Base-by-base conservation (phyloP, 371 early-diverging fungal species). In the Mucor plumbeus region DNA sequence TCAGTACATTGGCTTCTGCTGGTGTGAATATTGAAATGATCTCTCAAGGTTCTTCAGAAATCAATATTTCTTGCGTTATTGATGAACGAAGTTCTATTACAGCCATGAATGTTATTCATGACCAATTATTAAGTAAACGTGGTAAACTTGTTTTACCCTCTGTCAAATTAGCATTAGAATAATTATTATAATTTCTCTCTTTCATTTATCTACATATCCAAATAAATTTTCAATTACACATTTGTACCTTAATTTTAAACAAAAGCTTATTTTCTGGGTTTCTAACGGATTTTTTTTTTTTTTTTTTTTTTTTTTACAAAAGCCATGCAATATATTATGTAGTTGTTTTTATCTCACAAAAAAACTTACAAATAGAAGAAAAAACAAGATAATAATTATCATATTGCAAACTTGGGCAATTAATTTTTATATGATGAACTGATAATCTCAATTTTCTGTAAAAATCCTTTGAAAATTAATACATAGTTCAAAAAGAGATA, bases 21-120 rank as follows among this genome's bases (percentile, higher is more conserved):
- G 85, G 89, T 61, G 92, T 98, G 71, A 99, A 97, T 74, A 96
- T 99, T 66, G 98, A 98, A 78, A 99, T 98, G 96, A 97, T 98
- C 68, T 95, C 95, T 10, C 98, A 98, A 81, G 98, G 99, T 47
- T 93, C 97, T 13, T 91, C 91, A 3, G 98, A 98, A 81, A 98
- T 98, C 78, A 98, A 98, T 74, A 97, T 98, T 61, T 94, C 94
- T 41, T 99, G 99, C 71, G 97, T 99, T 8, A 94, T 98, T 73
- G 87, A 88, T 35, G 91, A 91, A 68, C 59, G 70, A n/a, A 83
- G 85, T 58, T 90, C 95, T 0, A 67, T 85, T 0, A 74, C 72
- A 0, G 99, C 99, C 11, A 82, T 99, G 78, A 85, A 89, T 38
- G 95, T 91, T 31, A 91, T 98, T 14, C 99, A 99, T 67, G 94